Evolutionary conservation across 2,329 filamentous ascomycete species (phyloP), one percentile per base, ranked within the genome.

Genomic region (Botryotinia globosa): DNA sequence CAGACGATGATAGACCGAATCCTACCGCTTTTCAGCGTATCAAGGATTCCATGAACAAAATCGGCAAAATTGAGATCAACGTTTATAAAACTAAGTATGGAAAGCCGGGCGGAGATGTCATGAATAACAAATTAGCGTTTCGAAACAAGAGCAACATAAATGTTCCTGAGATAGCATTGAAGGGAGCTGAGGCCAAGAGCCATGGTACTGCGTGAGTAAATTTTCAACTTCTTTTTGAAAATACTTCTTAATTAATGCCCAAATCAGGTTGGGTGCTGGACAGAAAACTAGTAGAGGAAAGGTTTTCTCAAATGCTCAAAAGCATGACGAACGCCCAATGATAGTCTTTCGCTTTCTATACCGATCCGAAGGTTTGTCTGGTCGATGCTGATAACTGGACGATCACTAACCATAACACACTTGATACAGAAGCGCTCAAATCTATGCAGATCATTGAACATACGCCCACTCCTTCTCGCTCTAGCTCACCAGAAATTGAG

Each of bases 151-250:
- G 63, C 2, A 25, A 32, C 29, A 45, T 14, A 0, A 37, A 62
- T 1, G 73, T 77, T 4, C 75, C 74, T 1, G 76, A 78, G 63
- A 76, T 71, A 37, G 73, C 75, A 20, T 45, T 78, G 18, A 77
- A 76, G 18, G 44, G 44, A 20, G 42, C 42, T 45, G 44, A 45
- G 44, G 44, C 44, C 7, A 45, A 22, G 44, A 45, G 44, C 18
- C 76, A 78, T 54, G 63, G 74, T 25, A 74, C 73, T 18, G 42
- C 37, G 77, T 78, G 42, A 65, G 73, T 72, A 74, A 7, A 10
- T 18, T 4, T 22, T 42, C 39, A n/a, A n/a, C 18, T 4, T 22
- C 9, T 37, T 22, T 14, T 14, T 8, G n/a, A 34, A 34, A 34
- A 56, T 12, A 1, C n/a, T 45, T 12, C 39, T 22, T 14, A 44